These are phyloP conservation scores for Arthrinium puccinioides DNA, from an alignment of 2,329 filamentous ascomycete species.

Conservation along the genomic window DNA sequence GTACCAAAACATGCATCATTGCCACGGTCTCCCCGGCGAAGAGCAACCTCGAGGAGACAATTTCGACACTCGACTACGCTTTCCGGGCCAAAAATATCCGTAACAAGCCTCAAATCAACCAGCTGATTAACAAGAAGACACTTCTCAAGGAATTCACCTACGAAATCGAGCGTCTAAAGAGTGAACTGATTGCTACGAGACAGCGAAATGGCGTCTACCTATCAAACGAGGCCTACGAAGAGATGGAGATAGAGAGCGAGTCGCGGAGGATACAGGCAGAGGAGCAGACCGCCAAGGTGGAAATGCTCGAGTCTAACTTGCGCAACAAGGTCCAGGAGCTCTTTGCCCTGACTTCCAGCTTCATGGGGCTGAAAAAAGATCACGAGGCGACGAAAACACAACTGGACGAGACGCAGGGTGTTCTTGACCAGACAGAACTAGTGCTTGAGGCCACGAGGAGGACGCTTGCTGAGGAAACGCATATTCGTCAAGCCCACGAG, in stretches of 20 bases:
- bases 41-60: constrained; percentile 94
- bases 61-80: constrained; percentile 95
- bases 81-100: constrained; percentile 98
- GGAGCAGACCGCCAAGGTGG: constrained; percentile 86
- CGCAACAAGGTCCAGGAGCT: constrained; percentile 92
- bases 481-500: constrained; percentile 76
- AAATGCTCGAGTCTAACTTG: constrained; percentile 83
- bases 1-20: constrained; percentile 98
- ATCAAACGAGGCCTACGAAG: constrained; percentile 80
- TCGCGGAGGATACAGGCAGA: constrained; percentile 85
- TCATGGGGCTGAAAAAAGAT: constrained; percentile 83
- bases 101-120: constrained; percentile 95
- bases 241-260: constrained; percentile 87
- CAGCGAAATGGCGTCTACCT: constrained; percentile 95
- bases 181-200: constrained; percentile 84
- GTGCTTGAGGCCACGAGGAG: constrained; percentile 72
- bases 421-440: constrained; percentile 82
- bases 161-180: constrained; percentile 92
- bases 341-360: constrained; percentile 76
- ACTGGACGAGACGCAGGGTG: constrained; percentile 71
- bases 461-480: constrained; percentile 70
- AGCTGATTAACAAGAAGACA: constrained; percentile 87
- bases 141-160: constrained; percentile 80
- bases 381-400: constrained; percentile 67
- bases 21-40: constrained; percentile 92